phyloP scores from a whole-genome alignment of 2,329 filamentous ascomycete species.

The Aureobasidium pullulans region DNA sequence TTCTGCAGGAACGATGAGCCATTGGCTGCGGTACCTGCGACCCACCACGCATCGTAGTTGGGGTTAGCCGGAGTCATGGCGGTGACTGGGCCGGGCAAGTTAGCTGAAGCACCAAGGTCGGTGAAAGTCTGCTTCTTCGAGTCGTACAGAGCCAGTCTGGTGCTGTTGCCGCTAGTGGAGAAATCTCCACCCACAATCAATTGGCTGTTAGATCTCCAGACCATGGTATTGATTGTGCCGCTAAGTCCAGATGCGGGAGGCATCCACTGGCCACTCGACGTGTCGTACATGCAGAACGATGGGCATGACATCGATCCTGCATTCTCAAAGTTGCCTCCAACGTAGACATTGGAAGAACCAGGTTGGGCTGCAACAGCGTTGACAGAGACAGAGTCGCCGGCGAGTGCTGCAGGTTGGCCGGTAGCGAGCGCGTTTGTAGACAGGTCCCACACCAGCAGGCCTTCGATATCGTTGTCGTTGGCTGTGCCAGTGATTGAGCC shows the following conservation, averaged over 20 bases:
- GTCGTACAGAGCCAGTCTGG: conserved; percentile 67
- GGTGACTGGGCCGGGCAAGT: conserved; percentile 72
- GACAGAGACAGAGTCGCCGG: conserved; percentile 63
- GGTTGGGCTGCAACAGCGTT: conserved; percentile 69
- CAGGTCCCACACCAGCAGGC: conserved; percentile 75
- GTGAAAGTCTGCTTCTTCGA: conserved; percentile 60
- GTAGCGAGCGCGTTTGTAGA: conserved; percentile 51
- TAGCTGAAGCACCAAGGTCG: conserved; percentile 51
- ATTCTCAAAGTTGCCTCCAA: conserved; percentile 76
- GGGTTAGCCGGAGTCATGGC: conserved; percentile 67
- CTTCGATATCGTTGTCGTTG: conserved; percentile 55
- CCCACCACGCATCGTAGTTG: conserved; percentile 71
- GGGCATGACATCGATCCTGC: conserved; percentile 79
- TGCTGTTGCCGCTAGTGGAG: conserved; percentile 55
- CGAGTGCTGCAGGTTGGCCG: conserved; percentile 67
- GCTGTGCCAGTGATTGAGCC: conserved; percentile 69
- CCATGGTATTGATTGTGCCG: conserved; percentile 63
- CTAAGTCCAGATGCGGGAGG: conserved; percentile 64
- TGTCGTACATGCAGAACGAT: conserved; percentile 72
- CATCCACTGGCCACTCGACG: conserved; percentile 66
- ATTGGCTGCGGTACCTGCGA: conserved; percentile 58
- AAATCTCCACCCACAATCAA: conserved; percentile 75
- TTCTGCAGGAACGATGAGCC: conserved; percentile 73
- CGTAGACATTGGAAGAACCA: conserved; percentile 65
- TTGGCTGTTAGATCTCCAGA: conserved; percentile 66